phyloP scores from a whole-genome alignment of 2,329 filamentous ascomycete genomes.

The Apiospora sp. region DNA sequence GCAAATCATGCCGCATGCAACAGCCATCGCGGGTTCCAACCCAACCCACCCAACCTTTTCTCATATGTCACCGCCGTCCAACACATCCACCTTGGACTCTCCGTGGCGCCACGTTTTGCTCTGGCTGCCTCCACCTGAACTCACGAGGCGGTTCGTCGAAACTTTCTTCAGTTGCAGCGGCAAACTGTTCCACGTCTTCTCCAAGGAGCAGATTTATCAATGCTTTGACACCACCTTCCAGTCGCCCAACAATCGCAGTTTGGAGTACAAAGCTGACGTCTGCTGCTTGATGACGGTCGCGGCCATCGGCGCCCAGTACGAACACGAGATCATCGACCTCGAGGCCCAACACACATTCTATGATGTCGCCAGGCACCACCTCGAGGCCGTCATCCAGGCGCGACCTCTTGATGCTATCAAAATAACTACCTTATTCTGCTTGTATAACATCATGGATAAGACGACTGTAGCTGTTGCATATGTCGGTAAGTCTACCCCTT shows the following conservation, averaged over 20 bases:
- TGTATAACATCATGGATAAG: constrained; percentile 43
- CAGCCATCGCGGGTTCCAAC: neutral
- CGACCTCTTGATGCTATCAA: constrained; percentile 40
- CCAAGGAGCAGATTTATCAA: constrained; percentile 32
- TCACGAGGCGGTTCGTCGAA: constrained; percentile 32
- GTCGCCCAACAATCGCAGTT: constrained; percentile 26
- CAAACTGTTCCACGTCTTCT: constrained; percentile 42
- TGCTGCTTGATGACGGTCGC: constrained; percentile 39
- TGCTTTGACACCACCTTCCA: constrained; percentile 34
- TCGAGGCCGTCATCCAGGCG: constrained; percentile 38
- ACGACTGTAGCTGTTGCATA: constrained; percentile 40
- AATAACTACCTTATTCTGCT: constrained; percentile 39
- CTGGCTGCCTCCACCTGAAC: constrained; percentile 32
- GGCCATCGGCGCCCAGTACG: constrained; percentile 41
- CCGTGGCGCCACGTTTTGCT: constrained; percentile 30
- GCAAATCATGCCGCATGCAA: neutral
- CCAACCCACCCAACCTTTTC: neutral
- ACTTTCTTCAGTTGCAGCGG: constrained; percentile 39
- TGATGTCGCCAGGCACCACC: constrained; percentile 38
- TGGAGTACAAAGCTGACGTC: constrained; percentile 32
- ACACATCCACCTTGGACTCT: neutral
- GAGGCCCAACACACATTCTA: constrained; percentile 35
- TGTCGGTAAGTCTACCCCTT: constrained; percentile 33
- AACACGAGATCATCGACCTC: constrained; percentile 31
- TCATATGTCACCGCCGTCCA: neutral